Evolutionary conservation across 305 asterid genomes (phyloP).

Genomic region (Rubia peregrina): DNA sequence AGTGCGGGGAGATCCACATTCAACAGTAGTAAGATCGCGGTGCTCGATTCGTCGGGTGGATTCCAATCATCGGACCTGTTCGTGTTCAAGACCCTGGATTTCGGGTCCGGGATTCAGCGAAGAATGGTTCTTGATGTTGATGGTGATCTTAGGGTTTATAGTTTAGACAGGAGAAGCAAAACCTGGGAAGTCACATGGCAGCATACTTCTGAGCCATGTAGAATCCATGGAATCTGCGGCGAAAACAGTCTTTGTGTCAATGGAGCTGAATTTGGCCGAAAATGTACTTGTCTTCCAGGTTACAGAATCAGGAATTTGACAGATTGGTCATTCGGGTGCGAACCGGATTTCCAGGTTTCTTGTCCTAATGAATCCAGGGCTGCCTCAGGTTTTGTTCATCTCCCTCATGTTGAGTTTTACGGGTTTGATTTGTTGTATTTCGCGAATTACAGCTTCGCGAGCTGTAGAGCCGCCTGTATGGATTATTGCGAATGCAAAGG

Average conservation of each 20-base stretch:
- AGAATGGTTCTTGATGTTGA: slow-evolving; percentile 28
- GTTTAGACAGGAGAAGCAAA: slow-evolving; percentile 7
- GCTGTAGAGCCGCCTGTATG: slow-evolving; percentile 18
- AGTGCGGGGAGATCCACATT: slow-evolving; percentile 15
- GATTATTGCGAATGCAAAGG: slow-evolving; percentile 23
- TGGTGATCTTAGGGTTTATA: slow-evolving; percentile 28
- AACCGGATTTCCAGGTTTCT: slow-evolving; percentile 17
- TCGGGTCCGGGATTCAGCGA: slow-evolving; percentile 21
- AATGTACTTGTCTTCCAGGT: slow-evolving; percentile 30
- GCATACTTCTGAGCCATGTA: slow-evolving; percentile 10
- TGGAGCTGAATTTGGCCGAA: slow-evolving; percentile 13
- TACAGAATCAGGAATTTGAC: slow-evolving; percentile 16
- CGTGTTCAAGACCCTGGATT: slow-evolving; percentile 17
- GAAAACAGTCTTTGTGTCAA: slow-evolving; percentile 23
- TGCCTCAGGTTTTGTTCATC: slow-evolving; percentile 16
- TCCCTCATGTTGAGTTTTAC: slow-evolving; percentile 26
- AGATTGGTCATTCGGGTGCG: slow-evolving; percentile 33
- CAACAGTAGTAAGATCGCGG: slow-evolving; percentile 17
- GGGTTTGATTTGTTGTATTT: slow-evolving; percentile 19
- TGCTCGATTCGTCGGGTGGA: slow-evolving; percentile 12
- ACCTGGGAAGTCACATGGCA: slow-evolving; percentile 31
- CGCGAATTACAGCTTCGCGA: slow-evolving; percentile 16
- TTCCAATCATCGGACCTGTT: slow-evolving; percentile 22
- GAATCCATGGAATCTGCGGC: slow-evolving; percentile 27
- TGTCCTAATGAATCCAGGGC: slow-evolving; percentile 9